These are phyloP conservation scores for Paspalum vaginatum DNA, from an alignment of 176 grass and related monocot species.

Conservation along the genomic window DNA sequence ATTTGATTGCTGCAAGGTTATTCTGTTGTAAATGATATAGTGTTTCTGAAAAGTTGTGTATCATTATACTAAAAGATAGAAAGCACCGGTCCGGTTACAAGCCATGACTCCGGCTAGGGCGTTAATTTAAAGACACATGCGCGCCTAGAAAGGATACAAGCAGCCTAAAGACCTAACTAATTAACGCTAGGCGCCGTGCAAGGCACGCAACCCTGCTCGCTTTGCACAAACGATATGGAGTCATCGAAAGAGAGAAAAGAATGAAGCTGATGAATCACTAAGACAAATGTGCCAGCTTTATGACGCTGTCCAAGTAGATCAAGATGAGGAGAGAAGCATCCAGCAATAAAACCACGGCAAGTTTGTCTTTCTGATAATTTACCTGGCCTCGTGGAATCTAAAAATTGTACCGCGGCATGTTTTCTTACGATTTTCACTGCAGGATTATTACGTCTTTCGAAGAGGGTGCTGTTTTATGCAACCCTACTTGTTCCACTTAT, in stretches of 20 bases:
- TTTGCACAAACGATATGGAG: slow-evolving; percentile 98
- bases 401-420: slow-evolving; percentile 7
- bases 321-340: slow-evolving; percentile 61
- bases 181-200: too few species aligned
- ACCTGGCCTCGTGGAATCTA: slow-evolving; percentile 2
- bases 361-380: slow-evolving; percentile 14
- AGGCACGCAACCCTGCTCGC: too few species aligned
- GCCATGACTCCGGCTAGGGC: too few species aligned
- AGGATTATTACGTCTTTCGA: slow-evolving; percentile 57
- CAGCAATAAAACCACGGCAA: slow-evolving; percentile 39
- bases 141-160: too few species aligned
- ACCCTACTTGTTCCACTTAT: slow-evolving; percentile 78
- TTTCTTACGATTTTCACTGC: slow-evolving; percentile 39
- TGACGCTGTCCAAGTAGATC: slow-evolving; percentile 82
- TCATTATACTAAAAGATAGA: too few species aligned
- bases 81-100: too few species aligned
- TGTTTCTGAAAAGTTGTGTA: slow-evolving; percentile 52
- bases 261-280: slow-evolving; percentile 59
- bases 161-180: too few species aligned
- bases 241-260: slow-evolving; percentile 54
- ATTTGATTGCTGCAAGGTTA: neutral
- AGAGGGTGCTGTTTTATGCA: slow-evolving; percentile 72
- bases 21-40: neutral
- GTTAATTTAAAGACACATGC: too few species aligned
- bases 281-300: slow-evolving; percentile 74